A percentile compares a stretch with the other conserved stretches of the same genome.
Evolutionary conservation across 148 eudicot species (phyloP).

Genomic region (Cornus florida): DNA sequence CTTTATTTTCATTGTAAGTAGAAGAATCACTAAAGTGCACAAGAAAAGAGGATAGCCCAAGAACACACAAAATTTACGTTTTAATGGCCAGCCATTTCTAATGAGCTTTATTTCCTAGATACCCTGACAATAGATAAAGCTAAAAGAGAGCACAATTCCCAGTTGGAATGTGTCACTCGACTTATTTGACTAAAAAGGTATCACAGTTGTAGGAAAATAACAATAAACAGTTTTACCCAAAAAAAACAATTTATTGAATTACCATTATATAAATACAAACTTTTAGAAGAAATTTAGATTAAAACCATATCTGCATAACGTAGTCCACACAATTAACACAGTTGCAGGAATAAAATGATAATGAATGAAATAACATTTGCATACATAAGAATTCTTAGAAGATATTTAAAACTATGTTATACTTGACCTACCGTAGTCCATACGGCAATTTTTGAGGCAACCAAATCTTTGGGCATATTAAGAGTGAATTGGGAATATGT

Average conservation of each 20-base stretch:
- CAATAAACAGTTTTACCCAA: too few species aligned
- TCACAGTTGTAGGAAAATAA: too few species aligned
- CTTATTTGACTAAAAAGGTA: background rate
- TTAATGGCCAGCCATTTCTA: background rate
- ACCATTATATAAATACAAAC: too few species aligned
- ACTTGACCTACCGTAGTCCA: constrained; percentile 85
- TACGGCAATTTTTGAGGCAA: constrained; percentile 84
- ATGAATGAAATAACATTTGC: background rate
- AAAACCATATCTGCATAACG: too few species aligned
- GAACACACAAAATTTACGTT: background rate
- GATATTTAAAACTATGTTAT: background rate
- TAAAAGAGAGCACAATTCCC: background rate
- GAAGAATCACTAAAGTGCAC: background rate
- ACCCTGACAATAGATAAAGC: background rate
- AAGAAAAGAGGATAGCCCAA: background rate
- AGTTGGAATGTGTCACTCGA: background rate
- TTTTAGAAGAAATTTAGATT: too few species aligned
- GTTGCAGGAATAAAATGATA: background rate
- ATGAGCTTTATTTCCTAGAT: background rate
- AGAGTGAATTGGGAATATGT: constrained; percentile 89
- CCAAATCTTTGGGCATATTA: constrained; percentile 68
- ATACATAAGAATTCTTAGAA: background rate
- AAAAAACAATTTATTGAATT: too few species aligned
- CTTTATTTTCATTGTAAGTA: background rate
- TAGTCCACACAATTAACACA: too few species aligned